A percentile compares a stretch with the other conserved stretches of the same genome.
Evolutionary conservation across 495 filamentous ascomycete genomes (phyloP).

Genomic region (Eremomyces bilateralis): DNA sequence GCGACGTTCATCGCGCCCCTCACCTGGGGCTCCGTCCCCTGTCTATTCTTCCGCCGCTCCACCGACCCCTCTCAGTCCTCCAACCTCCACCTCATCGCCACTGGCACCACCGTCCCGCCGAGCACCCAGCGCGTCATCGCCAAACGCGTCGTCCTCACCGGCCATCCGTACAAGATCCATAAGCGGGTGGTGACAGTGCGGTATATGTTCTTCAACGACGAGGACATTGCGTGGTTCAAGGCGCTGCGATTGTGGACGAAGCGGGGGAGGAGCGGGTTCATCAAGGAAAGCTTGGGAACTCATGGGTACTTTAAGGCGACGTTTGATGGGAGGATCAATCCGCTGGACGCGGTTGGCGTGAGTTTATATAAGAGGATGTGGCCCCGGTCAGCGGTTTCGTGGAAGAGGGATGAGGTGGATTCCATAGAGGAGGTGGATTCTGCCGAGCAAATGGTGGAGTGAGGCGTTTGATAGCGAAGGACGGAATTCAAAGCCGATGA

Average conservation of each 20-base stretch:
- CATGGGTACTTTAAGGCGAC: slow-evolving; percentile 99
- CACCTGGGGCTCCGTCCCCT: slow-evolving; percentile 78
- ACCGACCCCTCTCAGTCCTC: slow-evolving; percentile 14
- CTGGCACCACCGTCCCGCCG: slow-evolving; percentile 63
- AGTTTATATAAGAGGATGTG: slow-evolving; percentile 88
- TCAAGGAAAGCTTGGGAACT: slow-evolving; percentile 86
- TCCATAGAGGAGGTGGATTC: no score
- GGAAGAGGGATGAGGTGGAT: slow-evolving; percentile 7
- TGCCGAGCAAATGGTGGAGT: no score
- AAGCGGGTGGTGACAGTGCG: slow-evolving; percentile 86
- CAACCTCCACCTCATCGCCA: slow-evolving; percentile 48
- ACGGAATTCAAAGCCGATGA: no score
- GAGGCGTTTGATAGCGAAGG: no score
- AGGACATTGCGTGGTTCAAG: slow-evolving; percentile 94
- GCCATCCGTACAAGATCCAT: slow-evolving; percentile 96
- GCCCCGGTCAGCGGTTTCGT: slow-evolving; percentile 42
- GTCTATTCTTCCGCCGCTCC: slow-evolving; percentile 55
- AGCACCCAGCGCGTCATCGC: slow-evolving; percentile 65
- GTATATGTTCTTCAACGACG: slow-evolving; percentile 98
- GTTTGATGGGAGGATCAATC: slow-evolving; percentile 88
- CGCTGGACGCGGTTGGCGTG: slow-evolving; percentile 78
- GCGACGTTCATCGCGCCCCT: slow-evolving; percentile 78
- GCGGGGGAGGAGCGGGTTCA: slow-evolving; percentile 63
- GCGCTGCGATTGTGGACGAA: slow-evolving; percentile 86
- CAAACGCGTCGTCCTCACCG: slow-evolving; percentile 84